Percentiles rank a stretch among this genome's conserved stretches.
Conservation (phyloP, 2,329 filamentous ascomycete species). For the Xylariomycetidae sp. region DNA sequence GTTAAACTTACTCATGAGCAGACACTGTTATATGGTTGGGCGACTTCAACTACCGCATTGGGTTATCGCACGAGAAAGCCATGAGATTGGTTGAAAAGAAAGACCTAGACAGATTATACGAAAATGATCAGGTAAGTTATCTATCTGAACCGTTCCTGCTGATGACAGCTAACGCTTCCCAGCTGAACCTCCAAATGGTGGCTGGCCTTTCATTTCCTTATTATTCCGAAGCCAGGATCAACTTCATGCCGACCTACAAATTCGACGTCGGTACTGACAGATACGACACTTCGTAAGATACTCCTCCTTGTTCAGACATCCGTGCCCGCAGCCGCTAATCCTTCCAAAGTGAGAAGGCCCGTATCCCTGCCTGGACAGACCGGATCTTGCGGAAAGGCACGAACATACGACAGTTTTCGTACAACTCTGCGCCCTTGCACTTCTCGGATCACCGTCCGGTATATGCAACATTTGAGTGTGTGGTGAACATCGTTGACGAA, state of each 20-base stretch:
- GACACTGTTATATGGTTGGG: constrained; percentile 88
- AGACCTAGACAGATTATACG: constrained; percentile 76
- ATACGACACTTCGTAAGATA: constrained; percentile 88
- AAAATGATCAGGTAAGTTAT: constrained; percentile 73
- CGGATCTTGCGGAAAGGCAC: constrained; percentile 82
- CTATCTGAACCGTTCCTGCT: background rate
- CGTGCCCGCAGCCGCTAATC: constrained; percentile 23
- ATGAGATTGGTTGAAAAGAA: constrained; percentile 66
- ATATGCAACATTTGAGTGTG: constrained; percentile 82
- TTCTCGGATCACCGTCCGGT: constrained; percentile 98
- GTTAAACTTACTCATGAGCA: constrained; percentile 18
- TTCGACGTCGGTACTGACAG: constrained; percentile 83
- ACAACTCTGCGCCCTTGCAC: constrained; percentile 73
- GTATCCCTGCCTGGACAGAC: constrained; percentile 97
- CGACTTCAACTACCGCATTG: constrained; percentile 98
- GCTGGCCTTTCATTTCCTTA: constrained; percentile 83
- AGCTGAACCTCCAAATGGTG: constrained; percentile 95
- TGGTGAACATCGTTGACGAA: constrained; percentile 77
- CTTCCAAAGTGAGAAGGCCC: constrained; percentile 72
- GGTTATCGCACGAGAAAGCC: constrained; percentile 72
- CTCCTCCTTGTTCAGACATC: constrained; percentile 11
- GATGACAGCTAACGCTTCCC: constrained; percentile 9
- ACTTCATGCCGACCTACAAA: constrained; percentile 91
- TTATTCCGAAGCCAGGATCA: constrained; percentile 86
- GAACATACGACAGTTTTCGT: constrained; percentile 77